Conservation (phyloP, 345 rosid genomes). For the Combretum micranthum region DNA sequence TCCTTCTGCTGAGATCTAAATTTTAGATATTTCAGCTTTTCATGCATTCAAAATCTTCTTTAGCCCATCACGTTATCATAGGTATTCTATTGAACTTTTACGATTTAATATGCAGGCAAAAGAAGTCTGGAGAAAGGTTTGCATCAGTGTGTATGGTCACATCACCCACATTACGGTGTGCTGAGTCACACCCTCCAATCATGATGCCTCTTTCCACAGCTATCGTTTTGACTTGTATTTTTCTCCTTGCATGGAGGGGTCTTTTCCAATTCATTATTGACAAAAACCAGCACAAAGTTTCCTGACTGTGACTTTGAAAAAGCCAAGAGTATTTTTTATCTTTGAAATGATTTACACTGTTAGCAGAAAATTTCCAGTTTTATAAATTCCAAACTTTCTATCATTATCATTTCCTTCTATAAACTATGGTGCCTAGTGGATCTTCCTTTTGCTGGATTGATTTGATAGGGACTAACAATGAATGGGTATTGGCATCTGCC, state of each 20-base stretch:
- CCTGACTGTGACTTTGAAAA: neutral
- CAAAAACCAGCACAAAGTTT: neutral
- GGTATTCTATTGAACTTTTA: neutral
- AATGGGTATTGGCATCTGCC: too few species aligned
- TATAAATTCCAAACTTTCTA: neutral
- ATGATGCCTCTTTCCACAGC: constrained; percentile 23
- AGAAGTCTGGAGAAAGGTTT: constrained; percentile 45
- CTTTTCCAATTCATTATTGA: neutral
- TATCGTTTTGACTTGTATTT: constrained; percentile 2
- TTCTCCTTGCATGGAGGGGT: neutral
- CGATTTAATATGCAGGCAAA: constrained; percentile 29
- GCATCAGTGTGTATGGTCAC: constrained; percentile 42
- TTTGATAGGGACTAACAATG: too few species aligned
- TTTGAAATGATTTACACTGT: neutral
- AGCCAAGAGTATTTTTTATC: too few species aligned
- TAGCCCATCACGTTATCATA: neutral
- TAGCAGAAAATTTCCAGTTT: neutral
- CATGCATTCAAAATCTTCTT: too few species aligned
- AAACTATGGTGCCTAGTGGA: neutral
- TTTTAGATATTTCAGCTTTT: neutral
- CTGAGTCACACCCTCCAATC: constrained; percentile 24
- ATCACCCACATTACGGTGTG: constrained; percentile 15
- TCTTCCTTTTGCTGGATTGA: neutral
- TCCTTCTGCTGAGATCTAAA: neutral
- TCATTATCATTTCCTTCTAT: neutral